phyloP scores from a whole-genome alignment of 2,329 filamentous ascomycete species.

The Bipolaris sorokiniana region DNA sequence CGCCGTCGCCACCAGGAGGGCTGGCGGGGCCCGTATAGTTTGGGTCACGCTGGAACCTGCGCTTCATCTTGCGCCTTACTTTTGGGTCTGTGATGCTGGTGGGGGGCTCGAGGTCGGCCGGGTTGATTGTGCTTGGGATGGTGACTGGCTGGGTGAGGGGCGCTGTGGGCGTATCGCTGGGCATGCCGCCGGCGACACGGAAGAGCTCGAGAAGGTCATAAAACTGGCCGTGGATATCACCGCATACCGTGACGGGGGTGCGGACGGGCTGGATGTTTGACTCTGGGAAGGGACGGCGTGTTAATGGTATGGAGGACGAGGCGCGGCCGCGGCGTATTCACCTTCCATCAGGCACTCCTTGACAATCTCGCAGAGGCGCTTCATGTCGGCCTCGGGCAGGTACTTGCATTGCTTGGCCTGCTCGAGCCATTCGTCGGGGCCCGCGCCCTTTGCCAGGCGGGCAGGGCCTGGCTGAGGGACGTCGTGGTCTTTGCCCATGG shows the following conservation, averaged over 20 bases:
- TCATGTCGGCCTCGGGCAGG: conserved; percentile 95
- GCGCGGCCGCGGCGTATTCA: conserved; percentile 48
- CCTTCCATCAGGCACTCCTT: conserved; percentile 99
- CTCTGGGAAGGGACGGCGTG: conserved; percentile 60
- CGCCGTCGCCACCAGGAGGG: conserved; percentile 58
- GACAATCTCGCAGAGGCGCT: conserved; percentile 97
- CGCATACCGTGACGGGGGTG: conserved; percentile 95
- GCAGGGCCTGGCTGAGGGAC: conserved; percentile 92
- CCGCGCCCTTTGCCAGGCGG: conserved; percentile 79
- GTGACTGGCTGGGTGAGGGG: conserved; percentile 72
- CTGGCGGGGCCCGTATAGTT: conserved; percentile 61
- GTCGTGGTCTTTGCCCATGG: conserved; percentile 60
- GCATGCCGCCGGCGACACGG: conserved; percentile 95
- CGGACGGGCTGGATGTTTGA: conserved; percentile 98
- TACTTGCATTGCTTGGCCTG: conserved; percentile 98
- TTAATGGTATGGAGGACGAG: neutral
- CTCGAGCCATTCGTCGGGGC: conserved; percentile 94
- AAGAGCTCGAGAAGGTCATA: conserved; percentile 98
- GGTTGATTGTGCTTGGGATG: conserved; percentile 73
- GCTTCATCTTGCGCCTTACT: conserved; percentile 80
- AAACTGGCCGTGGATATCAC: conserved; percentile 98
- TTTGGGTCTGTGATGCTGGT: conserved; percentile 88
- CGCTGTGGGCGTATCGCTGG: conserved; percentile 68
- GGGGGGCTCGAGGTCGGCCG: conserved; percentile 91
- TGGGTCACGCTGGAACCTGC: conserved; percentile 57